Evolutionary conservation across 495 filamentous ascomycete species (phyloP), one percentile per base, ranked within the genome.

Genomic region (Astrocystis sublimbata): DNA sequence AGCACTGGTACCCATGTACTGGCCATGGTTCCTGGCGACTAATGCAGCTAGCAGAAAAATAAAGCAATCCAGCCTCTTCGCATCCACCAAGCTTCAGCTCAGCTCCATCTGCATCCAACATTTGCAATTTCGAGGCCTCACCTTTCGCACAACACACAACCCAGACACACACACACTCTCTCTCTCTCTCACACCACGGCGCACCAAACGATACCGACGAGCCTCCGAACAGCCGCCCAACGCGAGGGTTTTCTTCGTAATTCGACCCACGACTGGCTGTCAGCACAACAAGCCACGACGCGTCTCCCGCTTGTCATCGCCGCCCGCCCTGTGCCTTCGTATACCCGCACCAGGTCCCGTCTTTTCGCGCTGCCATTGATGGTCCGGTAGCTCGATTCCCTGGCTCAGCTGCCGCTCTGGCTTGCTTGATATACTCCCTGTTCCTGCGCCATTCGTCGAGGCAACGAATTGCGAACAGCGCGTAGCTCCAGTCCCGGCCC

Each of bases 351-450:
- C 21, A 38, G 6, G 2, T 35, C 43, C 35, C 17, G 13, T 33
- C 21, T 36, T 65, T 36, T 50, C 63, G n/a, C 41, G 19, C 58
- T 46, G 64, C 67, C 67, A 50, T 72, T 72, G 65, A 72, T 72
- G 70, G 38, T 38, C 63, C 52, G 65, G 42, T 68, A 70, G 65
- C 61, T 60, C 58, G 35, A 38, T 49, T 71, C 50, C 71, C 71
- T 71, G 73, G 69, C 73, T 68, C 71, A 73, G 72, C 75, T 77
- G 73, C 72, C 74, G 68, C 73, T 68, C 64, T 68, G 58, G 64
- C 64, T 65, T 69, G 38, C 64, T 58, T 50, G n/a, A 1, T 38
- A 38, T 33, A 9, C 43, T 41, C 59, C 52, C 50, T 38, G 2
- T 17, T 21, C 6, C 31, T 9, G 7, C 28, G 23, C 40, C 31